Base-by-base conservation (phyloP, 306 rosid species). In the Adenanthera pavonina region DNA sequence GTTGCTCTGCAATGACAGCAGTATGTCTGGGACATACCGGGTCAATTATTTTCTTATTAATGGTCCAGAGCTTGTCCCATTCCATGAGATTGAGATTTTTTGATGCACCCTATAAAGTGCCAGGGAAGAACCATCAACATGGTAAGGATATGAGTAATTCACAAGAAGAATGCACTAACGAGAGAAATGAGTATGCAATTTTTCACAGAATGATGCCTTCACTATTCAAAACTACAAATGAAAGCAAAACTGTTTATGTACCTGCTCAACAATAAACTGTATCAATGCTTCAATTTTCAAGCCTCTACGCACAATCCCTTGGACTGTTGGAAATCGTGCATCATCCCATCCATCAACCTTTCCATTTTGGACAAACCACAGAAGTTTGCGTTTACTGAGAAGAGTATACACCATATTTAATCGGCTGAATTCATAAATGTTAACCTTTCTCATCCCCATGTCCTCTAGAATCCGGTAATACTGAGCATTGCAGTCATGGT, bases 51-150 rank as follows among this genome's bases (percentile, higher is more conserved):
- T 91, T 95, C 82, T 91, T 95, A 83, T 95, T 95, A 71, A 93
- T 90, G 66, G 92, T 93, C 99, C 97, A 95, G 6, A 95, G 95
- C 84, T 95, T 95, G 91, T 95, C 99, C 97, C 97, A 95, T 78
- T 95, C 99, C 99, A 95, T 95, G 81, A 95, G 97, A 86, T 95
- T 95, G 82, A 95, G 97, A 85, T 95, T 93, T 85, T 88, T 95
- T 1, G 97, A 95, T 5, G 97, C 99, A 46, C 97, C 99, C 99
- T 95, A 82, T 48, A 72, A 69, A 65, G 56, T 66, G 79, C 35
- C 72, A 75, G 72, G 49, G 41, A 81, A 82, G 75, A 74, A 62
- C 72, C 49, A 68, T 67, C 51, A 84, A 41, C 51, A 46, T 68
- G 67, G 43, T 62, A 54, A 74, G 76, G 73, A 74, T 73, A 51